Evolutionary conservation across 2,329 filamentous ascomycete genomes (phyloP).

Genomic region (Mollisiaceae sp.): DNA sequence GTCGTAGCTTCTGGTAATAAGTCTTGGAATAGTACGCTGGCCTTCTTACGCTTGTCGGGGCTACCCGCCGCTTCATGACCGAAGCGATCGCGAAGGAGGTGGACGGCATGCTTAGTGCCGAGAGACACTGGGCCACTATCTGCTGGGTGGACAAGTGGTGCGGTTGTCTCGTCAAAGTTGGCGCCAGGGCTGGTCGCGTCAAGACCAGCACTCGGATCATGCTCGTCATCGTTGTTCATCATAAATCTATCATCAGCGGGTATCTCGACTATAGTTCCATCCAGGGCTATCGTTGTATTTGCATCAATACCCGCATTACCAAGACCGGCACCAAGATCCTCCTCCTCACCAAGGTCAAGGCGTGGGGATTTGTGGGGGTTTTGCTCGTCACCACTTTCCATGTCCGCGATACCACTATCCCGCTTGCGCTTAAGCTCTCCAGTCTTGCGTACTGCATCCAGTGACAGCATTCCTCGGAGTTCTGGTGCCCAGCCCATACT

Average conservation of each 20-base stretch:
- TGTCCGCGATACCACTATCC: constrained; percentile 82
- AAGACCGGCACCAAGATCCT: constrained; percentile 49
- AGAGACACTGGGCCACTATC: constrained; percentile 87
- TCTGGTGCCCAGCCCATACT: constrained; percentile 88
- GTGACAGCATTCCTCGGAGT: constrained; percentile 86
- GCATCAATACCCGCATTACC: constrained; percentile 58
- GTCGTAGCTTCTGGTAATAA: constrained; percentile 83
- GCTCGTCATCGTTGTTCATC: constrained; percentile 52
- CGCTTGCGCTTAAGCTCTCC: constrained; percentile 93
- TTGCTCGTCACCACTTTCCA: constrained; percentile 71
- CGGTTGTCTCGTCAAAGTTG: constrained; percentile 79
- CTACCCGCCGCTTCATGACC: constrained; percentile 72
- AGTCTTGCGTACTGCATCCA: constrained; percentile 77
- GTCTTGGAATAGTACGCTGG: constrained; percentile 85
- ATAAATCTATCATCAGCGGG: constrained; percentile 55
- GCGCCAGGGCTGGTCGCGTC: constrained; percentile 53
- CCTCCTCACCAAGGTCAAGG: constrained; percentile 66
- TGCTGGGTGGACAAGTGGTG: constrained; percentile 76
- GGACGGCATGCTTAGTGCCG: constrained; percentile 93
- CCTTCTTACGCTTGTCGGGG: constrained; percentile 74
- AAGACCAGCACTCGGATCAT: constrained; percentile 51
- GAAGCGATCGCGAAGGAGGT: constrained; percentile 88
- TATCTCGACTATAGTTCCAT: constrained; percentile 68
- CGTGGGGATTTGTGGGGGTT: constrained; percentile 67
- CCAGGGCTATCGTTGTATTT: constrained; percentile 48